These are phyloP conservation scores for Candida anutae DNA, from an alignment of 1,139 yeast species.

Conservation along the genomic window DNA sequence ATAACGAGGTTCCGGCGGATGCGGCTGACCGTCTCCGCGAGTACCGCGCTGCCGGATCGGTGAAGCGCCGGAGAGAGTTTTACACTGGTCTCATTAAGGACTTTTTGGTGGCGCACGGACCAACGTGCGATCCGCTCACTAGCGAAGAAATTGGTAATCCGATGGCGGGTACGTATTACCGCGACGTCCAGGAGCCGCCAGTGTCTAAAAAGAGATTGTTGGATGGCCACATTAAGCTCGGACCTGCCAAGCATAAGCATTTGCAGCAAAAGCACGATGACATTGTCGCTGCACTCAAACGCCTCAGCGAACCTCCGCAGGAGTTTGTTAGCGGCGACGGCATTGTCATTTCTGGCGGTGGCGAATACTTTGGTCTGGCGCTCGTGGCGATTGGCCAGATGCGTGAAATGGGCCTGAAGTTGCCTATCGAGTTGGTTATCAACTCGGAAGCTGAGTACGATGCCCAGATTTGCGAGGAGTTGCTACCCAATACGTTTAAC, in stretches of 20 bases:
- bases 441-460: constrained; percentile 25
- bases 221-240: no score
- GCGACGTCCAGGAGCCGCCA: no score
- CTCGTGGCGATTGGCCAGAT: constrained; percentile 26
- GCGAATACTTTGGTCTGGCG: constrained; percentile 31
- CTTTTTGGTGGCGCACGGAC: constrained; percentile 6
- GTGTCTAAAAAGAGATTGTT: no score
- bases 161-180: no score
- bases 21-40: no score
- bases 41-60: no score
- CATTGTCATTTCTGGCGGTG: constrained; percentile 33
- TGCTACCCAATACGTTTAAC: constrained; percentile 20
- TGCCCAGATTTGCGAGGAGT: constrained; percentile 18
- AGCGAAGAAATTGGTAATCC: constrained; percentile 15
- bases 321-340: constrained; percentile 46
- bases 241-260: no score
- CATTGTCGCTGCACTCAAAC: no score
- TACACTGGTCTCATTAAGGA: constrained; percentile 12
- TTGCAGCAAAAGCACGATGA: no score
- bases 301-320: no score
- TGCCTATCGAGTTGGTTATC: constrained; percentile 32
- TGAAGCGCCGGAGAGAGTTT: no score
- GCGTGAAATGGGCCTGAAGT: constrained; percentile 26
- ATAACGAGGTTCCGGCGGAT: no score
- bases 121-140: constrained; percentile 11